A percentile compares a stretch with the other conserved stretches of the same genome.
phyloP scores from a whole-genome alignment of 768 basidiomycete species.

The Tricholoma matsutake region DNA sequence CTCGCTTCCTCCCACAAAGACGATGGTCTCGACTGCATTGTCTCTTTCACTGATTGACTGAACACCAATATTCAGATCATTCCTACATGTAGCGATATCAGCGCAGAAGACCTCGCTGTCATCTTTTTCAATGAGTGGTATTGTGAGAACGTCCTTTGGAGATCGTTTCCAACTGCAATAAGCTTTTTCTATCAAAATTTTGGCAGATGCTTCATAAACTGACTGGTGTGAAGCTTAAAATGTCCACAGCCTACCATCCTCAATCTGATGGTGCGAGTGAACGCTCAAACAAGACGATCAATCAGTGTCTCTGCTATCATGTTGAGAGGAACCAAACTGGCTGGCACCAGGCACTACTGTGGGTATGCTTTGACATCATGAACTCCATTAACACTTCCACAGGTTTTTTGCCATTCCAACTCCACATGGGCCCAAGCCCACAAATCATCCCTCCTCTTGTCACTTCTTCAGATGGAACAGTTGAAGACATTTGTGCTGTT shows the following conservation, averaged over 20 bases:
- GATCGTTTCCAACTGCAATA: neutral
- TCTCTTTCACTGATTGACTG: conserved; percentile 24
- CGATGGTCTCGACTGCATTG: conserved; percentile 18
- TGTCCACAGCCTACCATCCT: conserved; percentile 34
- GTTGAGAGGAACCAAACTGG: conserved; percentile 25
- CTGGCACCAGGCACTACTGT: conserved; percentile 26
- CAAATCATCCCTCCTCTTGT: conserved; percentile 20
- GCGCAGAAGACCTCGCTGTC: conserved; percentile 15
- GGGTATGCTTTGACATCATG: conserved; percentile 28
- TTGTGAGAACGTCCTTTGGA: conserved; percentile 24
- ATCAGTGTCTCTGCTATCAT: too few species aligned
- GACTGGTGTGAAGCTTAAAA: conserved; percentile 18
- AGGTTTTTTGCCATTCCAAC: too few species aligned
- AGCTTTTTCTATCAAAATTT: conserved; percentile 27
- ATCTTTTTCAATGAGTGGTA: conserved; percentile 15
- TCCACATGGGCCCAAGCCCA: conserved; percentile 18
- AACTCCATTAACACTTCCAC: conserved; percentile 24
- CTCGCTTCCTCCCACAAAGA: too few species aligned
- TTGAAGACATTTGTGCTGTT: neutral
- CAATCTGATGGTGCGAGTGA: conserved; percentile 33
- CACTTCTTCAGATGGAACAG: neutral
- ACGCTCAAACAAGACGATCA: conserved; percentile 24
- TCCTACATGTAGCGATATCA: conserved; percentile 1
- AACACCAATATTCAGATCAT: conserved; percentile 21
- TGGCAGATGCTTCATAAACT: conserved; percentile 19